A percentile compares a stretch with the other conserved stretches of the same genome.
These are phyloP conservation scores for Lachancea quebecensis DNA, from an alignment of 805 yeast genomes.

Conservation along the genomic window DNA sequence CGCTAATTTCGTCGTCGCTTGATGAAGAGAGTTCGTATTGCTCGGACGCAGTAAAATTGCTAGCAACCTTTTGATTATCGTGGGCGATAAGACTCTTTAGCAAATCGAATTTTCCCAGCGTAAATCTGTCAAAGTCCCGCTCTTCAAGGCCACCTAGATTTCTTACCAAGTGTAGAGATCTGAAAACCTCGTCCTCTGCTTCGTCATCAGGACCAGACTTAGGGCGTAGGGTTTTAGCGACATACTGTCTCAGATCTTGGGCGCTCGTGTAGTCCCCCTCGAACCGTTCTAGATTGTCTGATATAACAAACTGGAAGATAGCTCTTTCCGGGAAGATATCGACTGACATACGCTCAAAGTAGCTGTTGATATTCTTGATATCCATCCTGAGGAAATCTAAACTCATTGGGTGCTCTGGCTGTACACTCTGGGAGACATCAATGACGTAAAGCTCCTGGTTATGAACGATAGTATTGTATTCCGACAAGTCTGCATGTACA, in stretches of 20 bases:
- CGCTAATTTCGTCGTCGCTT: slow-evolving; percentile 23
- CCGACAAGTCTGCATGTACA: slow-evolving; percentile 95
- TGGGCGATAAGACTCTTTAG: slow-evolving; percentile 57
- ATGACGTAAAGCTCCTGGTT: slow-evolving; percentile 71
- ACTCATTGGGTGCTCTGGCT: slow-evolving; percentile 96
- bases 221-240: slow-evolving; percentile 45
- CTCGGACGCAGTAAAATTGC: slow-evolving; percentile 18
- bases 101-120: slow-evolving; percentile 74
- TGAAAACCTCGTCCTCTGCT: slow-evolving; percentile 79
- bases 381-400: slow-evolving; percentile 95
- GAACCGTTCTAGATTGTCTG: slow-evolving; percentile 37
- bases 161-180: slow-evolving; percentile 71
- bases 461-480: slow-evolving; percentile 87
- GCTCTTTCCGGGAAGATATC: slow-evolving; percentile 74
- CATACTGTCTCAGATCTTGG: slow-evolving; percentile 32
- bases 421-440: slow-evolving; percentile 96
- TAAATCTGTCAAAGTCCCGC: slow-evolving; percentile 74
- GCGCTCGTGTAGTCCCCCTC: slow-evolving; percentile 30
- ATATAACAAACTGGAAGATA: slow-evolving; percentile 71
- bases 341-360: slow-evolving; percentile 67
- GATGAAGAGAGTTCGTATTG: slow-evolving; percentile 17
- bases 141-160: slow-evolving; percentile 83
- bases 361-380: slow-evolving; percentile 89
- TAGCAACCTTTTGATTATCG: slow-evolving; percentile 24
- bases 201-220: slow-evolving; percentile 47